phyloP scores from a whole-genome alignment of 1,284 basidiomycete species.

The Anthracocystis panici-leucophaei region DNA sequence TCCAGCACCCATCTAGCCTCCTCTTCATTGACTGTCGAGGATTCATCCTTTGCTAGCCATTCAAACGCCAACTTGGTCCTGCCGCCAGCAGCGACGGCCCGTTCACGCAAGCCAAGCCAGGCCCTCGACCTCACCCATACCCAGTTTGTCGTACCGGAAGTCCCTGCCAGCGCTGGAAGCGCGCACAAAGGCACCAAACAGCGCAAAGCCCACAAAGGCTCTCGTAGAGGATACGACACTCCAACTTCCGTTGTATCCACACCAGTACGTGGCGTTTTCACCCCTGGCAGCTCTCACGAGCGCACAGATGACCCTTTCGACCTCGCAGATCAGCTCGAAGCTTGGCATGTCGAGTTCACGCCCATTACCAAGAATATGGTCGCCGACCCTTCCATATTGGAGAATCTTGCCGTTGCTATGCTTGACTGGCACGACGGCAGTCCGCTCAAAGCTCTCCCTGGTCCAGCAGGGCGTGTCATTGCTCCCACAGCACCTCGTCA shows the following conservation, averaged over 20 bases:
- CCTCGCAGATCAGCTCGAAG: slow-evolving; percentile 58
- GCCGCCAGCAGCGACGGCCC: slow-evolving; percentile 18
- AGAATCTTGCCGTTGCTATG: slow-evolving; percentile 48
- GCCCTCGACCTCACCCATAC: slow-evolving; percentile 54
- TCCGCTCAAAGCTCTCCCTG: slow-evolving; percentile 38
- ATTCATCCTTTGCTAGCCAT: background rate
- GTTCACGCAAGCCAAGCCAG: slow-evolving; percentile 52
- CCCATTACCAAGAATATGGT: slow-evolving; percentile 61
- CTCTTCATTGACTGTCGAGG: slow-evolving; percentile 4
- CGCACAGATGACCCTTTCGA: slow-evolving; percentile 48
- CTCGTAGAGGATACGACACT: slow-evolving; percentile 38
- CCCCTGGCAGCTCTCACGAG: slow-evolving; percentile 40
- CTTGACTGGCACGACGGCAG: slow-evolving; percentile 48
- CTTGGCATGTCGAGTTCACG: slow-evolving; percentile 68
- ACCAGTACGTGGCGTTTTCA: slow-evolving; percentile 35
- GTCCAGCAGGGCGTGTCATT: slow-evolving; percentile 23
- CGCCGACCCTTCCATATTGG: slow-evolving; percentile 33
- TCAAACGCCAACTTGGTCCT: background rate
- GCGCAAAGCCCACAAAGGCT: slow-evolving; percentile 45
- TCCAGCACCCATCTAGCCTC: slow-evolving; percentile 14
- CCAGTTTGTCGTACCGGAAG: slow-evolving; percentile 48
- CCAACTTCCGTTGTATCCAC: slow-evolving; percentile 22
- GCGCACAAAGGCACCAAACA: slow-evolving; percentile 24
- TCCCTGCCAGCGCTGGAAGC: slow-evolving; percentile 43
- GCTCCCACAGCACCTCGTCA: slow-evolving; percentile 30